Conservation (phyloP, 2,329 filamentous ascomycete species). For the Hypoxylon rubiginosum region DNA sequence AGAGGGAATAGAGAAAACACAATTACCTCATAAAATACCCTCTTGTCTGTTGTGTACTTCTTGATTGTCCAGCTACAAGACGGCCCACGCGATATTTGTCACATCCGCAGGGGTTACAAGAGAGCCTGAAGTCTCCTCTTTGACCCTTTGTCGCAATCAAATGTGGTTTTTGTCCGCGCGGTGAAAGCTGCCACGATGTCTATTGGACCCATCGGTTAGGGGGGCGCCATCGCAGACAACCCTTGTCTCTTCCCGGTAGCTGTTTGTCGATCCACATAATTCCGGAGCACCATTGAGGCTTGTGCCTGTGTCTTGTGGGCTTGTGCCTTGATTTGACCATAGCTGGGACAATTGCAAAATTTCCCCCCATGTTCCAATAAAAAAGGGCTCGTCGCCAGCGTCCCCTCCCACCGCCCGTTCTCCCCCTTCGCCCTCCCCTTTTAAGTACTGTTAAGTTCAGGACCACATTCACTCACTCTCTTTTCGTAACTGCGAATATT, state of each 20-base stretch:
- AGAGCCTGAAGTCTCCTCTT: constrained; percentile 16
- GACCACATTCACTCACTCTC: constrained; percentile 31
- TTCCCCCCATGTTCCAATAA: constrained; percentile 40
- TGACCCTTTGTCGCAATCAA: constrained; percentile 31
- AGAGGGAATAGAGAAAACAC: too few species aligned
- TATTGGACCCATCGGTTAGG: not conserved
- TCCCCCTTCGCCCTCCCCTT: constrained; percentile 20
- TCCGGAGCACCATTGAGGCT: constrained; percentile 29
- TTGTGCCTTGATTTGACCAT: constrained; percentile 28
- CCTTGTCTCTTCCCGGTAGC: constrained; percentile 38
- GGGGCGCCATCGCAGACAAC: constrained; percentile 24
- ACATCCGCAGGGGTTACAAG: constrained; percentile 13
- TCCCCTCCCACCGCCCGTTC: constrained; percentile 28
- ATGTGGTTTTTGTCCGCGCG: constrained; percentile 20
- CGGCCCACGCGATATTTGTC: constrained; percentile 1
- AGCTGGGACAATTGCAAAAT: constrained; percentile 31
- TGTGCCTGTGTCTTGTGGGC: constrained; percentile 14
- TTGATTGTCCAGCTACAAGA: constrained; percentile 5
- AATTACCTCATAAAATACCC: not conserved
- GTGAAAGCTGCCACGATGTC: constrained; percentile 16
- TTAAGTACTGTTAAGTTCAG: constrained; percentile 29
- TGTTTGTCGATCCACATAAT: constrained; percentile 47
- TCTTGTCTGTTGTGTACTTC: not conserved
- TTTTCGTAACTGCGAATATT: constrained; percentile 33
- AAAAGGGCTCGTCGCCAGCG: constrained; percentile 29